Evolutionary conservation across 2,329 filamentous ascomycete genomes (phyloP).

Genomic region (Talaromyces atroroseus): DNA sequence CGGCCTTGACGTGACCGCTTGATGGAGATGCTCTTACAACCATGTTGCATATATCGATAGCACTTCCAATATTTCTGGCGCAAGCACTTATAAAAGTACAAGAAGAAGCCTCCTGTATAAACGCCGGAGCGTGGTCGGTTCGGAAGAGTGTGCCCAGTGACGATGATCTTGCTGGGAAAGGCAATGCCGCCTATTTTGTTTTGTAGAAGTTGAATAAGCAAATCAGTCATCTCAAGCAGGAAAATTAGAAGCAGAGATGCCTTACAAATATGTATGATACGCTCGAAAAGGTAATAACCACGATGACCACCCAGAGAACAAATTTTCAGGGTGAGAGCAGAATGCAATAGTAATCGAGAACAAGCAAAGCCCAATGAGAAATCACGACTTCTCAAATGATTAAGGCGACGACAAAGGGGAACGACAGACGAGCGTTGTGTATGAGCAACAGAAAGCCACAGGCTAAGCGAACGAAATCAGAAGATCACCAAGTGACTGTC

Average conservation of each 20-base stretch:
- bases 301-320: conserved; percentile 1
- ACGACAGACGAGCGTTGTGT: not conserved
- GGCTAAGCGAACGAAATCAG: not conserved
- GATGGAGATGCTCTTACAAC: not conserved
- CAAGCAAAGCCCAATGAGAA: not conserved
- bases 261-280: not conserved
- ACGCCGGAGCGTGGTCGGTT: not conserved
- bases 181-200: not conserved
- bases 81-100: not conserved
- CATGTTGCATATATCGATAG: conserved; percentile 1
- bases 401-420: not conserved
- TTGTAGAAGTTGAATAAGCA: not conserved
- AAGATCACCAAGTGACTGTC: not conserved
- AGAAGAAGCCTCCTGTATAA: not conserved
- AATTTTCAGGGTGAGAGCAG: not conserved
- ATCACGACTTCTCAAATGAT: not conserved
- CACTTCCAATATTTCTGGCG: not conserved
- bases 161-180: not conserved
- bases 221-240: not conserved
- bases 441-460: not conserved
- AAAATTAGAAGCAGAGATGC: not conserved
- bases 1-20: not conserved
- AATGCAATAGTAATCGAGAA: not conserved
- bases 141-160: not conserved
- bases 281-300: not conserved